These are phyloP conservation scores for Colletotrichum higginsianum DNA, from an alignment of 2,329 filamentous ascomycete species.

Conservation along the genomic window DNA sequence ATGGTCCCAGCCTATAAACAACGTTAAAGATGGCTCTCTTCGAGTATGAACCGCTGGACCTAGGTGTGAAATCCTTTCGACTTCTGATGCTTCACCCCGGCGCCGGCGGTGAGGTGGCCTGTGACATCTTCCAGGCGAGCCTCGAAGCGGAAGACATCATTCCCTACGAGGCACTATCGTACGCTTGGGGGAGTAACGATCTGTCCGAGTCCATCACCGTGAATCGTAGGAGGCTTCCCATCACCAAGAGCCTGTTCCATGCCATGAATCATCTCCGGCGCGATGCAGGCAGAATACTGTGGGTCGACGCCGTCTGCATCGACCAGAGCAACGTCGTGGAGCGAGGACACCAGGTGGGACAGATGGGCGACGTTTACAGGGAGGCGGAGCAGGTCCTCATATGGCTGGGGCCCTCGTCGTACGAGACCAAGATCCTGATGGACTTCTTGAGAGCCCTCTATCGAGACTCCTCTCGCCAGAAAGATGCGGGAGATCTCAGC, in stretches of 20 bases:
- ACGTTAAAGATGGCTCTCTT: not conserved
- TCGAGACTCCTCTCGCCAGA: not conserved
- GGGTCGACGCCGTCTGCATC: slow-evolving; percentile 18
- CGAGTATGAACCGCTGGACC: slow-evolving; percentile 14
- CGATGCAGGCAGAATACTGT: not conserved
- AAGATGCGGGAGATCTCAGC: not conserved
- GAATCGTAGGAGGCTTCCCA: not conserved
- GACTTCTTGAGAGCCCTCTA: not conserved
- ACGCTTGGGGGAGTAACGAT: not conserved
- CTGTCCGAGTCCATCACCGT: not conserved
- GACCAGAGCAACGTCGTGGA: not conserved
- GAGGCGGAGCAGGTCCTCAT: slow-evolving; percentile 24
- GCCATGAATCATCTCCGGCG: not conserved
- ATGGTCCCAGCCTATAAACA: not conserved
- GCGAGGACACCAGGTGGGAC: slow-evolving; percentile 2
- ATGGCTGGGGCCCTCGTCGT: slow-evolving; percentile 23
- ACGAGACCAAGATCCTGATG: slow-evolving; percentile 6
- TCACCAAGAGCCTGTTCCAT: not conserved
- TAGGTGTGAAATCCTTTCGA: not conserved
- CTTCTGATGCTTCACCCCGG: slow-evolving; percentile 13
- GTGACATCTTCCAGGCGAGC: slow-evolving; percentile 15
- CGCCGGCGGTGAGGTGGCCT: not conserved
- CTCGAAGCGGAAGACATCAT: not conserved
- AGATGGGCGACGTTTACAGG: slow-evolving; percentile 6
- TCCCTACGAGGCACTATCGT: not conserved